Evolutionary conservation across 352 stramenopile species (phyloP).

Genomic region (Phytophthora megakarya): DNA sequence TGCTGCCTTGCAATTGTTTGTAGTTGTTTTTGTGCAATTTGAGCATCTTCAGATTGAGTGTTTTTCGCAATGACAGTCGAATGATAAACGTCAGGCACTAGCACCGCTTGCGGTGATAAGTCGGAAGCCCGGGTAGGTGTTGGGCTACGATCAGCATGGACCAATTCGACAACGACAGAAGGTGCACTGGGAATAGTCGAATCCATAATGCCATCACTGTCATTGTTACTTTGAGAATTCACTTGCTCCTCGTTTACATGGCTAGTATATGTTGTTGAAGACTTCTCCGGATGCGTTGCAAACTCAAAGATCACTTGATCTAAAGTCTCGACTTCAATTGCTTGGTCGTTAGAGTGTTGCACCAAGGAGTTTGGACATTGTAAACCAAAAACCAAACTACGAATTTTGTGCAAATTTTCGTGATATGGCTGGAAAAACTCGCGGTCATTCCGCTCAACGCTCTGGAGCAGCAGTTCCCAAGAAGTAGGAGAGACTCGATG

Average conservation of each 20-base stretch:
- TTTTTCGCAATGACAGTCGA: neutral
- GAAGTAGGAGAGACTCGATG: neutral
- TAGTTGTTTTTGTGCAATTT: constrained; percentile 6
- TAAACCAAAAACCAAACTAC: constrained; percentile 20
- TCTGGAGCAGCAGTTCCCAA: constrained; percentile 45
- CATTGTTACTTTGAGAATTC: neutral
- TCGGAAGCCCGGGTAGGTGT: neutral
- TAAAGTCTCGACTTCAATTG: neutral
- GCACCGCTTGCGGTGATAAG: neutral
- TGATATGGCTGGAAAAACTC: constrained; percentile 47
- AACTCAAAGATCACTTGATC: neutral
- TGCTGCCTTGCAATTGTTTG: constrained; percentile 27
- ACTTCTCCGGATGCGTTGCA: neutral
- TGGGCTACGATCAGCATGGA: neutral
- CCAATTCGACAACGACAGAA: neutral
- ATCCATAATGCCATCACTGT: neutral
- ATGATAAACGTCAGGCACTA: neutral
- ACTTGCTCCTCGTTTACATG: neutral
- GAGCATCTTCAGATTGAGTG: neutral
- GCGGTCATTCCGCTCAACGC: constrained; percentile 41
- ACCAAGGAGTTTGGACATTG: neutral
- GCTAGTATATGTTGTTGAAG: neutral
- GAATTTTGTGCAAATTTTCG: constrained; percentile 38
- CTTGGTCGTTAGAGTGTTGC: neutral
- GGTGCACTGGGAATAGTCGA: neutral